Percentiles rank a stretch among this genome's conserved stretches.
These are phyloP conservation scores for Pleurotus tuber-regium DNA, from an alignment of 768 basidiomycete species.

Conservation along the genomic window DNA sequence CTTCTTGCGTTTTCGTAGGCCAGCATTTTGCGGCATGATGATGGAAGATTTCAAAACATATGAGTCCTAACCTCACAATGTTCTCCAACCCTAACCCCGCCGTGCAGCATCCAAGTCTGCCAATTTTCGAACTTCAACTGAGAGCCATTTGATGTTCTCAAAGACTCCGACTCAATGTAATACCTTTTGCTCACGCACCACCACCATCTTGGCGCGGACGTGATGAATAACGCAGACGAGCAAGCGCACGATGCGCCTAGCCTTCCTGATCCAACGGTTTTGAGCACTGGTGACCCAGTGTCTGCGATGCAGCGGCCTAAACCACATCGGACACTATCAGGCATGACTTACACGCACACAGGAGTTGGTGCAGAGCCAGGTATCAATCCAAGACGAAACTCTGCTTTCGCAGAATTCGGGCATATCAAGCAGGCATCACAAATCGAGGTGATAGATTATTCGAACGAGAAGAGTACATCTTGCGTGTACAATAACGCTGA, in stretches of 20 bases:
- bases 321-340: conserved; percentile 16
- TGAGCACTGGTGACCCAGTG: not conserved
- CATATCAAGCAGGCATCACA: conserved; percentile 54
- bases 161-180: too few relatives aligned
- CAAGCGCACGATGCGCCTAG: too few relatives aligned
- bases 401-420: conserved; percentile 44
- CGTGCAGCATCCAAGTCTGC: too few relatives aligned
- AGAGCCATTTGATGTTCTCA: too few relatives aligned
- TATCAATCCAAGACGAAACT: conserved; percentile 51
- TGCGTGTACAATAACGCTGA: conserved; percentile 48
- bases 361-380: conserved; percentile 64
- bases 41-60: not conserved
- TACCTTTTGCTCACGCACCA: too few relatives aligned
- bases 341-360: conserved; percentile 27
- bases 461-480: conserved; percentile 39
- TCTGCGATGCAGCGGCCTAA: not conserved
- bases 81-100: too few relatives aligned
- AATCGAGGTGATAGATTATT: conserved; percentile 63
- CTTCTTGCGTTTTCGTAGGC: conserved; percentile 7
- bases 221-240: too few relatives aligned
- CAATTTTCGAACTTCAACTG: too few relatives aligned
- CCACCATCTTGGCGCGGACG: too few relatives aligned
- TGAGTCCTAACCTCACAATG: not conserved
- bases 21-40: conserved; percentile 2
- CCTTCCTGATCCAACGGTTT: too few relatives aligned